A percentile compares a stretch with the other conserved stretches of the same genome.
These are phyloP conservation scores for Teunomyces aglyptinius DNA, from an alignment of 805 yeast genomes.

Conservation along the genomic window DNA sequence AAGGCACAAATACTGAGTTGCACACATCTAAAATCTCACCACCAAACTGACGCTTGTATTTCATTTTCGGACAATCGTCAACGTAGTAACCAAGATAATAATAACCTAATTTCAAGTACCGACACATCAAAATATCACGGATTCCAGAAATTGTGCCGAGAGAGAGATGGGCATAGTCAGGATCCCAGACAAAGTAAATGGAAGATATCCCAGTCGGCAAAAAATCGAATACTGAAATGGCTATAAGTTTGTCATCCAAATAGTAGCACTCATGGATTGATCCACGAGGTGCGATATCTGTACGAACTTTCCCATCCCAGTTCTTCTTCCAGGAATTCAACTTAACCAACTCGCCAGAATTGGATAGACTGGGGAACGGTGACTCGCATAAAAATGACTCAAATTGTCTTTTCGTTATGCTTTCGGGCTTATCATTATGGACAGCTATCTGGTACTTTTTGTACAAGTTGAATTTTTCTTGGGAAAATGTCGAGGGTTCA, in stretches of 20 bases:
- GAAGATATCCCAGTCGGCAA: constrained; percentile 76
- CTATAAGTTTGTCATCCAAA: constrained; percentile 59
- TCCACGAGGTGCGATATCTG: constrained; percentile 35
- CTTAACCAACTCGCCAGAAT: constrained; percentile 34
- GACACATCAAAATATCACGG: constrained; percentile 60
- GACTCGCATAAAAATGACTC: constrained; percentile 63
- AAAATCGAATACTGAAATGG: constrained; percentile 74
- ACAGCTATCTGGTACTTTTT: constrained; percentile 67
- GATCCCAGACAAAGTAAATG: constrained; percentile 87
- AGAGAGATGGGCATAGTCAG: constrained; percentile 65
- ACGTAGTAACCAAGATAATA: constrained; percentile 83
- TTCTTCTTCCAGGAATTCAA: constrained; percentile 42
- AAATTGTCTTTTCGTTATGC: constrained; percentile 50
- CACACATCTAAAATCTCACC: constrained; percentile 66
- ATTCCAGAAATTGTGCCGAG: constrained; percentile 78
- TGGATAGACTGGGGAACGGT: constrained; percentile 48
- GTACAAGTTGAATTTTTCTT: constrained; percentile 62
- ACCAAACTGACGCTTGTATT: constrained; percentile 74
- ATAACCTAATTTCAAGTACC: constrained; percentile 45
- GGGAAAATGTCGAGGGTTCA: constrained; percentile 51
- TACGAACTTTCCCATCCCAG: constrained; percentile 11
- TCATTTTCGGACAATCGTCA: constrained; percentile 79
- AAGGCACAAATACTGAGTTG: constrained; percentile 42
- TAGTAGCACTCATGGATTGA: constrained; percentile 82
- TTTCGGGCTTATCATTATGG: constrained; percentile 58